phyloP scores from a whole-genome alignment of 805 yeast genomes.

The Ogataea zsoltii region DNA sequence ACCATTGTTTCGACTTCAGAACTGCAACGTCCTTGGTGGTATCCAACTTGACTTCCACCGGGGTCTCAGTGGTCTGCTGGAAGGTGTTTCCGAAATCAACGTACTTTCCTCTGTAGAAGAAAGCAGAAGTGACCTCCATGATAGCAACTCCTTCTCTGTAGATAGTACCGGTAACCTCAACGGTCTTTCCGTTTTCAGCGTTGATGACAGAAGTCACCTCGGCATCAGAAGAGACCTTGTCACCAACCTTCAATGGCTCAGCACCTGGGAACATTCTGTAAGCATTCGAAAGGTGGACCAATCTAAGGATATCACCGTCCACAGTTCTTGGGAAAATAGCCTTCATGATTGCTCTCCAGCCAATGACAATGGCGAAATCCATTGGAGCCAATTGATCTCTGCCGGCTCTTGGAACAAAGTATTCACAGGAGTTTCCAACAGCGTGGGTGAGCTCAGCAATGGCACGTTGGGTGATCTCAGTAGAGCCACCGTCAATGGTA shows the following conservation, averaged over 20 bases:
- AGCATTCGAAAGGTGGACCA: slow-evolving; percentile 94
- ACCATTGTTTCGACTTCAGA: slow-evolving; percentile 96
- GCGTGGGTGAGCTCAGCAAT: slow-evolving; percentile 95
- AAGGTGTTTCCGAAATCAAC: slow-evolving; percentile 88
- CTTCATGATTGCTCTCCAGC: slow-evolving; percentile 97
- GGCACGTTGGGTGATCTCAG: slow-evolving; percentile 69
- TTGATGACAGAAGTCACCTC: slow-evolving; percentile 85
- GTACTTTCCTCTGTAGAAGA: slow-evolving; percentile 95
- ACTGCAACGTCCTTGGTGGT: slow-evolving; percentile 90
- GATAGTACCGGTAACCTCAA: slow-evolving; percentile 90
- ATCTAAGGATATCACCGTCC: slow-evolving; percentile 92
- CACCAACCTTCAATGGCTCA: slow-evolving; percentile 84
- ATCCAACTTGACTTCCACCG: slow-evolving; percentile 72
- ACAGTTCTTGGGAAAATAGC: slow-evolving; percentile 96
- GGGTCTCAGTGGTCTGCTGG: slow-evolving; percentile 83
- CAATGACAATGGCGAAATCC: slow-evolving; percentile 98
- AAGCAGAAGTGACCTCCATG: slow-evolving; percentile 91
- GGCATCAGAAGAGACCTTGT: slow-evolving; percentile 79
- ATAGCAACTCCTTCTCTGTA: slow-evolving; percentile 75
- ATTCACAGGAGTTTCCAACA: slow-evolving; percentile 95
- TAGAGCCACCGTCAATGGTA: slow-evolving; percentile 67
- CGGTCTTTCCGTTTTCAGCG: slow-evolving; percentile 91
- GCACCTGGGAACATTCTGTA: slow-evolving; percentile 93
- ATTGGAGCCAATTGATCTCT: slow-evolving; percentile 90
- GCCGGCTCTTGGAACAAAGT: slow-evolving; percentile 86